Evolutionary conservation across 306 rosid genomes (phyloP).

Genomic region (Quercus engelmannii): DNA sequence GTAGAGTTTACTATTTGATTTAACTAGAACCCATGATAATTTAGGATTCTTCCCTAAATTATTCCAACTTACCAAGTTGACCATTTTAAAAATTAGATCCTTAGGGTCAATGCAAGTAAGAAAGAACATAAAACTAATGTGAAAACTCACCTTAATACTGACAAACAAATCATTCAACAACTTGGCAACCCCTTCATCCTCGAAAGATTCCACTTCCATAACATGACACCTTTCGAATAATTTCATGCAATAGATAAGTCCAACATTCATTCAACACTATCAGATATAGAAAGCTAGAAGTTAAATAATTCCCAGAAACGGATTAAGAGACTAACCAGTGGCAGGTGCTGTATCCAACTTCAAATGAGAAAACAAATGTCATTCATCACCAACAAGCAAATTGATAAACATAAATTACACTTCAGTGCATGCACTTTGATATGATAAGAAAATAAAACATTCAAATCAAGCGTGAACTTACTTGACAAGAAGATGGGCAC

Average conservation of each 20-base stretch:
- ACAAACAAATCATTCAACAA: slow-evolving; percentile 88
- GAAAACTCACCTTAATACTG: slow-evolving; percentile 70
- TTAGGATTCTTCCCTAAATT: no score
- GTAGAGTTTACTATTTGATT: no score
- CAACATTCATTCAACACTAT: not conserved
- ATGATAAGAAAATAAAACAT: not conserved
- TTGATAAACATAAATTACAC: slow-evolving; percentile 21
- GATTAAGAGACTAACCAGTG: slow-evolving; percentile 64
- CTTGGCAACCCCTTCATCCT: slow-evolving; percentile 72
- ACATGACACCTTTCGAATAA: slow-evolving; percentile 80
- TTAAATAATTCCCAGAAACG: not conserved
- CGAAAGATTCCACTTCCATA: slow-evolving; percentile 97
- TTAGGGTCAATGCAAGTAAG: slow-evolving; percentile 6
- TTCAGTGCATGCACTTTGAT: not conserved
- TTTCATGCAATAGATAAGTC: slow-evolving; percentile 21
- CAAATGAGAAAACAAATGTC: slow-evolving; percentile 24
- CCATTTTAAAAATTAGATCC: not conserved
- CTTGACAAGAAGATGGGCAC: slow-evolving; percentile 93
- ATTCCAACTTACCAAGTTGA: not conserved
- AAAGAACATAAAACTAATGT: not conserved
- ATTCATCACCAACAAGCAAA: slow-evolving; percentile 19
- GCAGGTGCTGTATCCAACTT: slow-evolving; percentile 98
- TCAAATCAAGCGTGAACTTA: slow-evolving; percentile 19
- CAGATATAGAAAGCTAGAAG: not conserved
- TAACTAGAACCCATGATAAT: no score